Base-by-base conservation (phyloP, 2,329 filamentous ascomycete species). In the Hypoxylon sp. region DNA sequence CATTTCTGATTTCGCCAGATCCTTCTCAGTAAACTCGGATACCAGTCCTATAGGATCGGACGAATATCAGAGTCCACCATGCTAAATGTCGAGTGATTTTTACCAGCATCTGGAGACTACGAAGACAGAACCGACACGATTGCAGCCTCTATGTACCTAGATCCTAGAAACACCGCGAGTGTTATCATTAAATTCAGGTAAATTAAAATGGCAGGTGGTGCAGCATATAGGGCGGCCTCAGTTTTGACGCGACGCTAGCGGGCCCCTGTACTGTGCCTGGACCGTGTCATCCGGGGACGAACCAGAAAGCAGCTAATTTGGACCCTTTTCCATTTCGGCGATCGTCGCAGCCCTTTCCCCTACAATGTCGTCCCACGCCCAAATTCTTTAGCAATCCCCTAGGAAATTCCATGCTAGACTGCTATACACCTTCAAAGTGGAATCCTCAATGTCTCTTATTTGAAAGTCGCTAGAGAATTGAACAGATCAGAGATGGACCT, bases 401-500 rank as follows among this genome's bases (percentile, higher is more conserved):
- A 55, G 50, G 4, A 42, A 53, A 18, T 52, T 16, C 18, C 18
- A 42, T 11, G 26, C 22, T 45, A 28, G 16, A 61, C 18, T 22
- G 36, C 48, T 50, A 11, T 22, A 46, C 36, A 55, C 26, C 12
- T 42, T 33, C 30, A 48, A 33, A 45, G 32, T 40, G 44, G 40
- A 45, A 55, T 18, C 12, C 61, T 71, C 20, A 28, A 64, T 63
- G 57, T 45, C 40, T 62, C 11, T 56, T 38, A 8, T 54, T 48
- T 38, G 38, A 64, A 18, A 50, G n/a, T 38, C 14, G 6, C 40
- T n/a, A 44, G n/a, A 40, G 8, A 32, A 56, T 53, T 38, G n/a
- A 55, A 48, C 44, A 55, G 36, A 40, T 16, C 18, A 40, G 55
- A 66, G 71, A 91, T 91, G 89, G 89, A 91, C 74, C 80, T 90